A percentile compares a stretch with the other conserved stretches of the same genome.
Conservation (phyloP, 345 rosid species). For the Carallia pectinifolia region DNA sequence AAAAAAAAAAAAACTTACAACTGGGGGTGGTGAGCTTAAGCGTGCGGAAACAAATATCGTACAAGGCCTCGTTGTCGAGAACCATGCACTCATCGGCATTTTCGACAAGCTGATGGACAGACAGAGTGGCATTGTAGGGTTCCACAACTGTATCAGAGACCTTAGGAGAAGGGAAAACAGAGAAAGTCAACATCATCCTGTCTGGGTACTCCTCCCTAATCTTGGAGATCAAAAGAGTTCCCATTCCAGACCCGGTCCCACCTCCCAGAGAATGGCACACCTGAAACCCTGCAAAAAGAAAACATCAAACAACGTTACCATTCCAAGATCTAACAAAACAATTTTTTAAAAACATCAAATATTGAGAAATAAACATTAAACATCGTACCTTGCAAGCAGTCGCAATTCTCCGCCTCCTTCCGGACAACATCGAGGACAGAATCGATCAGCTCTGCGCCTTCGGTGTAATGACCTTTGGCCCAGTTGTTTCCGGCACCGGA, state of each 20-base stretch:
- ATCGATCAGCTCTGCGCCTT: slow-evolving; percentile 31
- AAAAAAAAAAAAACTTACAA: slow-evolving; percentile 12
- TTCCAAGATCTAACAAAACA: background rate
- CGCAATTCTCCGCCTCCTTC: slow-evolving; percentile 30
- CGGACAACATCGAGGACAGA: slow-evolving; percentile 32
- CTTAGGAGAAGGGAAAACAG: slow-evolving; percentile 28
- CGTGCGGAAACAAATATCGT: slow-evolving; percentile 30
- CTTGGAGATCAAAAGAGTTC: slow-evolving; percentile 29
- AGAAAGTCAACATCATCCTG: slow-evolving; percentile 33
- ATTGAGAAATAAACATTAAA: background rate
- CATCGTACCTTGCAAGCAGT: slow-evolving; percentile 27
- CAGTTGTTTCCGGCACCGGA: slow-evolving; percentile 33
- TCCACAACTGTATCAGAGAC: slow-evolving; percentile 34
- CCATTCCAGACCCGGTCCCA: slow-evolving; percentile 37
- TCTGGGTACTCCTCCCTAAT: slow-evolving; percentile 32
- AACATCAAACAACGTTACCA: background rate
- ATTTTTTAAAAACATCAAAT: background rate
- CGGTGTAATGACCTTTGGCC: slow-evolving; percentile 33
- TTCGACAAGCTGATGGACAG: slow-evolving; percentile 32
- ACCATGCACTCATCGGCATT: slow-evolving; percentile 35
- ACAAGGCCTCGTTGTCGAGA: slow-evolving; percentile 29
- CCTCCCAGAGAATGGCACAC: slow-evolving; percentile 34
- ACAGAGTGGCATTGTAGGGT: slow-evolving; percentile 32
- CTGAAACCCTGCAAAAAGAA: slow-evolving; percentile 20
- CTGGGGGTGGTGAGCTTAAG: slow-evolving; percentile 32